A percentile compares a stretch with the other conserved stretches of the same genome.
phyloP scores from a whole-genome alignment of 2,329 filamentous ascomycete species.

The Sordariomycetes sp. region DNA sequence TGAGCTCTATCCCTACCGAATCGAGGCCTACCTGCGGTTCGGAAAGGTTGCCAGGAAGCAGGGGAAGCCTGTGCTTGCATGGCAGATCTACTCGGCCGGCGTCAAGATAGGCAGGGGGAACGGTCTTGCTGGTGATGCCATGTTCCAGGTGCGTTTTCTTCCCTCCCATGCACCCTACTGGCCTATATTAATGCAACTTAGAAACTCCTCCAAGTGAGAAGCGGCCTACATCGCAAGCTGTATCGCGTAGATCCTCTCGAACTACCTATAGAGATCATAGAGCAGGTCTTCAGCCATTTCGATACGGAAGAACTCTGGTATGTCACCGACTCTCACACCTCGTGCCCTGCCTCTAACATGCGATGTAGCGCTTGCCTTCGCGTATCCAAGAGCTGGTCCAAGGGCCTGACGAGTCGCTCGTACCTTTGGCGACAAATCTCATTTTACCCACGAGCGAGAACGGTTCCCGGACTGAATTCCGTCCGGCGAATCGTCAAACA shows the following conservation, averaged over 20 bases:
- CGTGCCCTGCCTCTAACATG: neutral
- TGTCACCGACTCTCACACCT: neutral
- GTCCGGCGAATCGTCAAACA: constrained; percentile 3
- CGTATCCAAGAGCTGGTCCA: constrained; percentile 2
- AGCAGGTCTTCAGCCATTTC: constrained; percentile 3
- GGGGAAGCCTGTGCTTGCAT: constrained; percentile 25
- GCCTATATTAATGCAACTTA: constrained; percentile 4
- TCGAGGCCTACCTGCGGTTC: constrained; percentile 30
- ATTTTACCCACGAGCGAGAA: neutral
- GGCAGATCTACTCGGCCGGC: constrained; percentile 27
- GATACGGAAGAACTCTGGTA: constrained; percentile 2
- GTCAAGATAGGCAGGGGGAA: constrained; percentile 20
- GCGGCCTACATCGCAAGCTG: constrained; percentile 2
- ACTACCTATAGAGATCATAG: constrained; percentile 6
- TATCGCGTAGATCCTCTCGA: constrained; percentile 2
- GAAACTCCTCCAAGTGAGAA: constrained; percentile 4
- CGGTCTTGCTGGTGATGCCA: constrained; percentile 15
- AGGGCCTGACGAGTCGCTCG: neutral
- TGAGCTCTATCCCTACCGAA: constrained; percentile 25
- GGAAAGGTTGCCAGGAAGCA: constrained; percentile 26
- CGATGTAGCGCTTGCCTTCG: neutral
- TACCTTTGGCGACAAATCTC: neutral
- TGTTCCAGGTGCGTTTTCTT: constrained; percentile 19
- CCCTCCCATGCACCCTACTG: neutral
- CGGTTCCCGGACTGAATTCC: neutral